Percentiles rank a stretch among this genome's conserved stretches.
phyloP scores from a whole-genome alignment of 1,284 basidiomycete genomes.

The Fereydounia khargensis region DNA sequence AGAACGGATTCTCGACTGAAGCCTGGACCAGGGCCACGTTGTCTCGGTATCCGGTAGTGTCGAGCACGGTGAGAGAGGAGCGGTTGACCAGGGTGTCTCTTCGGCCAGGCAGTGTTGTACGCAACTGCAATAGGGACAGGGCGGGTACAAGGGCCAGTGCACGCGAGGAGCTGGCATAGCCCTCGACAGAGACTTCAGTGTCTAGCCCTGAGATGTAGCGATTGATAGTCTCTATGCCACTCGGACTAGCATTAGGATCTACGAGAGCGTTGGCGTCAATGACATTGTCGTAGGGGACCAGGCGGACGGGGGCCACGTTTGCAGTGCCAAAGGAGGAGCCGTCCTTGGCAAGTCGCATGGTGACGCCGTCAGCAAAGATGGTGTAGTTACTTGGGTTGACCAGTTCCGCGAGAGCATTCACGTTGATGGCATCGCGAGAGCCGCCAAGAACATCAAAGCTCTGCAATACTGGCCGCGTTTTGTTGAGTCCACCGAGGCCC shows the following conservation, averaged over 20 bases:
- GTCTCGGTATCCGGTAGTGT: constrained; percentile 67
- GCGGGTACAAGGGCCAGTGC: constrained; percentile 67
- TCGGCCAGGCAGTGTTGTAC: constrained; percentile 67
- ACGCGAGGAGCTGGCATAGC: constrained; percentile 67
- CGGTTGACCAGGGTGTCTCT: constrained; percentile 65
- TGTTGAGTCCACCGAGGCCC: constrained; percentile 68
- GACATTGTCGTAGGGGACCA: constrained; percentile 46
- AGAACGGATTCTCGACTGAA: constrained; percentile 70
- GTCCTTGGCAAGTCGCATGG: constrained; percentile 65
- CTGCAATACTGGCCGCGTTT: constrained; percentile 64
- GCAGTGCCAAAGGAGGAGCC: constrained; percentile 40
- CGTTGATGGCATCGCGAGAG: constrained; percentile 65
- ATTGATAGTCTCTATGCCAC: constrained; percentile 68
- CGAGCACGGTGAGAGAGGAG: constrained; percentile 65
- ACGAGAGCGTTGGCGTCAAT: constrained; percentile 48
- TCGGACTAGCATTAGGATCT: constrained; percentile 67
- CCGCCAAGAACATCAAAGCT: constrained; percentile 72
- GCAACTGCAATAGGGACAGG: constrained; percentile 67
- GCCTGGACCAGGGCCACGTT: constrained; percentile 71
- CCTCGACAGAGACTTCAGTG: constrained; percentile 57
- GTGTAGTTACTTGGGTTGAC: constrained; percentile 72
- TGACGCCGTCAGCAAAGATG: constrained; percentile 58
- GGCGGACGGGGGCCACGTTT: constrained; percentile 40
- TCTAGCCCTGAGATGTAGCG: constrained; percentile 66
- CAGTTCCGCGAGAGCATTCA: constrained; percentile 66